Conservation (phyloP, 495 filamentous ascomycete genomes). For the Penicillium lagena region DNA sequence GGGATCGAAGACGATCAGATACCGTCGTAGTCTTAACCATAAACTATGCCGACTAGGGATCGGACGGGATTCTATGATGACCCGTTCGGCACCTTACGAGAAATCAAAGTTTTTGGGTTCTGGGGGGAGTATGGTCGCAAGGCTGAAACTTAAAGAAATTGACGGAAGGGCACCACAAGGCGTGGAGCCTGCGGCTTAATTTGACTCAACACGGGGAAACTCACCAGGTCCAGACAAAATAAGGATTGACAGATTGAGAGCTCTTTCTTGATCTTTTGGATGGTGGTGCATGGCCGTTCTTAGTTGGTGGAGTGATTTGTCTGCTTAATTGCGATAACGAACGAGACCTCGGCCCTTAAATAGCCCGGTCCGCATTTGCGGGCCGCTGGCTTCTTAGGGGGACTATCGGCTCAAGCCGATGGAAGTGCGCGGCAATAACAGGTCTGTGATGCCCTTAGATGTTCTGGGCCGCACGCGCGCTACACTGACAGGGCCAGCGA, state of each 20-base stretch:
- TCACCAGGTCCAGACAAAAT: conserved; percentile 58
- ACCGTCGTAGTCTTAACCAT: conserved; percentile 68
- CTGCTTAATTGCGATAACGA: too few relatives aligned
- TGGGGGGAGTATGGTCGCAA: conserved; percentile 65
- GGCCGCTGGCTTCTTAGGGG: too few relatives aligned
- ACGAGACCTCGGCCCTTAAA: too few relatives aligned
- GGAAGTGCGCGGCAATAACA: too few relatives aligned
- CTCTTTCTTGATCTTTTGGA: too few relatives aligned
- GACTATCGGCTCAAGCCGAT: too few relatives aligned
- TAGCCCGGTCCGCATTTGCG: too few relatives aligned
- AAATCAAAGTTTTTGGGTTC: conserved; percentile 69
- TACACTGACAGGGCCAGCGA: conserved; percentile 29
- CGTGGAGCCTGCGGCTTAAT: conserved; percentile 59
- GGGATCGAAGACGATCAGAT: conserved; percentile 67
- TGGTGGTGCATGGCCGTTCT: too few relatives aligned
- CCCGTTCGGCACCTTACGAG: conserved; percentile 61
- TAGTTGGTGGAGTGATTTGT: too few relatives aligned
- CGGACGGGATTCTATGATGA: conserved; percentile 60
- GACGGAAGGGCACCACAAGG: conserved; percentile 54
- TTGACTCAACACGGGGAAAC: conserved; percentile 61
- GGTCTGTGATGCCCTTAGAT: too few relatives aligned
- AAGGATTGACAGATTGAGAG: conserved; percentile 42
- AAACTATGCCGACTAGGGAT: conserved; percentile 67
- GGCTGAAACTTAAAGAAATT: conserved; percentile 64
- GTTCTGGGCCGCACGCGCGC: too few relatives aligned